Base-by-base conservation (phyloP, 257 asterid species). In the Petrea volubilis region DNA sequence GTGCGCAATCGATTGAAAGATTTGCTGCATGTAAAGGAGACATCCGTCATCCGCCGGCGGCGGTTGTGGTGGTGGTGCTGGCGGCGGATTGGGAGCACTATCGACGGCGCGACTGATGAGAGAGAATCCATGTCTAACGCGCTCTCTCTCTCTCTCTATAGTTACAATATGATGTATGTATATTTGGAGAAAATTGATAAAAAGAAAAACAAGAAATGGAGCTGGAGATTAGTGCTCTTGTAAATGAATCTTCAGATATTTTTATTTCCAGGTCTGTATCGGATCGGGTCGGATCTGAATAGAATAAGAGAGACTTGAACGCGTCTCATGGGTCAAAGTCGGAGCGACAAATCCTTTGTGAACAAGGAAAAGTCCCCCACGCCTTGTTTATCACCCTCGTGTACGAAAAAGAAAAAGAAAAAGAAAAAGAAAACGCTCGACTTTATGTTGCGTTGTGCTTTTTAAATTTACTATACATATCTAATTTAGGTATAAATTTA, bases 101-200 rank as follows among this genome's bases (percentile, higher is more conserved):
- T 68, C 2, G 92, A 81, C 5, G 88, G 84, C 1, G 91, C 80
- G 14, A 88, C 93, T 23, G 93, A 79, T 25, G 88, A 56, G 49
- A 91, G 77, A 28, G 93, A 84, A 82, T 89, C 95, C 97, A 91
- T 91, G 29, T 9, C 13, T 18, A 57, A 10, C 71, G 6, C 11
- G 27, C 27, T 47, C 7, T 49, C 56, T 7, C 51, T 68, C 28
- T n/a, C 73, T 64, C 4, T 34, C 62, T 40, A 57, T 50, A 57
- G 14, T 17, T 65, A 63, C 62, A 18, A 4, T 27, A 14, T 5
- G 28, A 15, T 66, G 72, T 41, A 38, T 56, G 76, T 67, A 18
- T 61, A 64, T 27, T 68, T 25, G 60, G 50, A 51, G 75, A 47
- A 67, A 27, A 61, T 60, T 34, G 28, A 13, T 50, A 58, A 43